A percentile compares a stretch with the other conserved stretches of the same genome.
Conservation (phyloP, 176 grass and related monocot species). For the Puccinellia tenuiflora region DNA sequence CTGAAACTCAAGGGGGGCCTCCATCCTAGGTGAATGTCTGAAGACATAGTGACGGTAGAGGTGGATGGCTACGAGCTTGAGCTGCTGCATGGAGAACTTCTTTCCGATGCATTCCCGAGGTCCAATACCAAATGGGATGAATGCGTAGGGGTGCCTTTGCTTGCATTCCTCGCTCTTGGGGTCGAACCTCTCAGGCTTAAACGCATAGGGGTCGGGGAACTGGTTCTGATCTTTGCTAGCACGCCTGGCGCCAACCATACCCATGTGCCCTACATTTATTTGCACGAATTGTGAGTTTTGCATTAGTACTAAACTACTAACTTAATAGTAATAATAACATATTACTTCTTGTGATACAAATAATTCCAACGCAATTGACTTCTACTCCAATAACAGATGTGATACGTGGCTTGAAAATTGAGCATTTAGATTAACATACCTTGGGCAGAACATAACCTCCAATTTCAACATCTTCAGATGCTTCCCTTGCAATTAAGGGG, state of each 20-base stretch:
- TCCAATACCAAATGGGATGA: conserved; percentile 68
- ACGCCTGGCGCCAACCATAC: conserved; percentile 58
- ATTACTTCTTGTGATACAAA: too few species aligned
- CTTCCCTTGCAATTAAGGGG: conserved; percentile 46
- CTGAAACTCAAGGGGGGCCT: conserved; percentile 44
- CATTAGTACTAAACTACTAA: background rate
- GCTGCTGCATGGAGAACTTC: conserved; percentile 55
- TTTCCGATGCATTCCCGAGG: conserved; percentile 58
- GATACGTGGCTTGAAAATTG: background rate
- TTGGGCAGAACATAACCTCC: conserved; percentile 49
- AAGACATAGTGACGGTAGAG: conserved; percentile 53
- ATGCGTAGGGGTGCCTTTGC: conserved; percentile 48
- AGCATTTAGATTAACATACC: background rate
- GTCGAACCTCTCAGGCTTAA: conserved; percentile 52
- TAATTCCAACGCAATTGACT: too few species aligned
- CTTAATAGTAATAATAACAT: too few species aligned
- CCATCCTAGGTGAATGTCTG: conserved; percentile 48
- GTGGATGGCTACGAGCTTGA: conserved; percentile 47
- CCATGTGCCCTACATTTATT: conserved; percentile 45
- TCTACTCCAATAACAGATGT: too few species aligned
- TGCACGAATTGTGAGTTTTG: too few species aligned
- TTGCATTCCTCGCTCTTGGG: conserved; percentile 42
- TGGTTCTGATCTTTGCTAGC: conserved; percentile 46
- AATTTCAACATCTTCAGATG: conserved; percentile 43
- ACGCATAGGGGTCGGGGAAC: conserved; percentile 42